phyloP scores from a whole-genome alignment of 164 flowering plant species.

The Umbellularia californica region DNA sequence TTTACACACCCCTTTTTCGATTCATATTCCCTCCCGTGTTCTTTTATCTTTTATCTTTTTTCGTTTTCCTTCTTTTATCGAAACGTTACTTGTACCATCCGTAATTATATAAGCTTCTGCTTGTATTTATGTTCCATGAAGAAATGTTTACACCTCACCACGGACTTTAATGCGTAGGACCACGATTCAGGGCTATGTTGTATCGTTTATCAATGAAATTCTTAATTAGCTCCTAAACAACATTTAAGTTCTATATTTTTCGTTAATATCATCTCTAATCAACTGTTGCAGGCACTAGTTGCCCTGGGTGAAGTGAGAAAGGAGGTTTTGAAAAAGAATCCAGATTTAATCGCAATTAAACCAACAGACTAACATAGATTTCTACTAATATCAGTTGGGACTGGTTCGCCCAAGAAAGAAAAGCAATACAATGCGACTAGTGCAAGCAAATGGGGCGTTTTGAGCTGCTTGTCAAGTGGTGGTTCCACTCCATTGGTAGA shows the following conservation, averaged over 20 bases:
- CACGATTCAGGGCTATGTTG: too few relatives aligned
- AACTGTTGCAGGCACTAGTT: slow-evolving; percentile 36
- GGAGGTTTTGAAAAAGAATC: slow-evolving; percentile 25
- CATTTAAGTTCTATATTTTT: too few relatives aligned
- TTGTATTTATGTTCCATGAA: too few relatives aligned
- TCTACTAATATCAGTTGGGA: slow-evolving; percentile 55
- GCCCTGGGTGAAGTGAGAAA: slow-evolving; percentile 49
- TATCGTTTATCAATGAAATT: too few relatives aligned
- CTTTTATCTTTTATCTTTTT: too few relatives aligned
- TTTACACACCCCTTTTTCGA: background rate
- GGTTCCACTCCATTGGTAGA: slow-evolving; percentile 32
- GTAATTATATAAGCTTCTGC: too few relatives aligned
- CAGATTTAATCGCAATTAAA: slow-evolving; percentile 32
- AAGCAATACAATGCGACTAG: slow-evolving; percentile 33
- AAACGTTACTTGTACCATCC: too few relatives aligned
- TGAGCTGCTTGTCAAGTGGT: slow-evolving; percentile 34
- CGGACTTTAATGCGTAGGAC: too few relatives aligned
- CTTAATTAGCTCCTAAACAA: too few relatives aligned
- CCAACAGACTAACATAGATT: slow-evolving; percentile 37
- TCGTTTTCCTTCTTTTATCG: background rate
- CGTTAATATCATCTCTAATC: background rate
- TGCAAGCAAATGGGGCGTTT: slow-evolving; percentile 49
- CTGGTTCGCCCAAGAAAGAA: slow-evolving; percentile 37
- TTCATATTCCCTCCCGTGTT: background rate
- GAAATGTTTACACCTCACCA: too few relatives aligned